These are phyloP conservation scores for Cucurbitaria berberidis DNA, from an alignment of 2,329 filamentous ascomycete genomes.

Conservation along the genomic window DNA sequence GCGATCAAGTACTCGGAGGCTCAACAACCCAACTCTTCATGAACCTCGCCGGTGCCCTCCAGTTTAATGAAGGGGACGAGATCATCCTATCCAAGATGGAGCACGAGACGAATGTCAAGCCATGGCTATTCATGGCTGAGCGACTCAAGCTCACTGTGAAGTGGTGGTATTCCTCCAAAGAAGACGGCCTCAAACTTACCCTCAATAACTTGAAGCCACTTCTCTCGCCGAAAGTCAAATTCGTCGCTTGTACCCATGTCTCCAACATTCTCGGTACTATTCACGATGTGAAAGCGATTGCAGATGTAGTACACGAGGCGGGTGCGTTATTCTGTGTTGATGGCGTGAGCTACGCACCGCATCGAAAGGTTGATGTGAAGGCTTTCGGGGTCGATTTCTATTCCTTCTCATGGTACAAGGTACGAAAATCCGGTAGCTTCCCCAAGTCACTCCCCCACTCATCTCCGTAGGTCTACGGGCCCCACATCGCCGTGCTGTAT, in stretches of 20 bases:
- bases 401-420: conserved; percentile 81
- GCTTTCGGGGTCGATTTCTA: conserved; percentile 76
- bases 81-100: conserved; percentile 75
- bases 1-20: conserved; percentile 65
- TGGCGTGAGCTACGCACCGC: conserved; percentile 77
- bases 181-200: conserved; percentile 64
- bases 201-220: conserved; percentile 63
- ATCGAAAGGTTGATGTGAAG: conserved; percentile 71
- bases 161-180: conserved; percentile 66
- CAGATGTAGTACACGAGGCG: conserved; percentile 58
- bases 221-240: conserved; percentile 67
- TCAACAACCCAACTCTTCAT: conserved; percentile 79
- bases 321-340: conserved; percentile 73
- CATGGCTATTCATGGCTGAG: conserved; percentile 73
- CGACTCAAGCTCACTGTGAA: conserved; percentile 67
- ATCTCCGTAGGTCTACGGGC: conserved; percentile 67
- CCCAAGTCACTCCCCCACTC: neutral
- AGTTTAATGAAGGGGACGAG: conserved; percentile 60
- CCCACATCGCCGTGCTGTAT: conserved; percentile 75
- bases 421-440: conserved; percentile 16
- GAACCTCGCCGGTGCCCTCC: conserved; percentile 60
- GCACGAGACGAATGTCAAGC: conserved; percentile 77
- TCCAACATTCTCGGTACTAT: conserved; percentile 77
- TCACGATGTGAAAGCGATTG: conserved; percentile 65
- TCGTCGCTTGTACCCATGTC: conserved; percentile 76